Base-by-base conservation (phyloP, 306 rosid species). In the Cucurbita ficifolia region DNA sequence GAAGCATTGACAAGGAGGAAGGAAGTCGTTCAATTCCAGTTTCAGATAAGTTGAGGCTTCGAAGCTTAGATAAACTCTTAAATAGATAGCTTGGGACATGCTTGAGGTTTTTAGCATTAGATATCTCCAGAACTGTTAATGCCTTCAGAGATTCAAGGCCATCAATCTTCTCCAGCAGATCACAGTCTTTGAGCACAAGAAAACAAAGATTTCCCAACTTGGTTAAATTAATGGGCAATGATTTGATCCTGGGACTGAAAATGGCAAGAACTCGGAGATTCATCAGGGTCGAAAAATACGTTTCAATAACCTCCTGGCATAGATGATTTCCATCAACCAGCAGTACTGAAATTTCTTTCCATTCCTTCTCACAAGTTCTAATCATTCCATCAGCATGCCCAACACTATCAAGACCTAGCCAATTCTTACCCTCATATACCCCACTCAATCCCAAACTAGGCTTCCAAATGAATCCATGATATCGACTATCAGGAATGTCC, bases 101-200 rank as follows among this genome's bases (percentile, higher is more conserved):
- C 55, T 56, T 0, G 58, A 83, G 11, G 52, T 46, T 77, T 59
- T 45, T 64, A 12, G 84, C 79, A 63, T 81, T 76, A 33, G 86
- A 83, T 72, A 83, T 33, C 48, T 83, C 86, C 29, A 80, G 78
- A 58, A 77, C 78, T 10, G 12, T 53, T 49, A 80, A 70, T 40
- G 49, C 7, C 6, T 5, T 0, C 4, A 63, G 77, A 8, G 50
- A 9, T 60, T 7, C 4, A 22, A 77, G 52, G 48, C 0, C 17
- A 50, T 56, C 73, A 63, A 74, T 63, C 0, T 80, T 53, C 21
- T 80, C 74, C 59, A 80, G 50, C 52, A 16, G 76, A 83, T 75
- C 78, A 77, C 84, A 80, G 29, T 59, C 81, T 75, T 81, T 75
- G 16, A 83, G 86, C 57, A 83, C 86, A 52, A 83, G 80, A 33